Percentiles rank a stretch among this genome's conserved stretches.
phyloP scores from a whole-genome alignment of 345 rosid species.

The Brassica carinata region DNA sequence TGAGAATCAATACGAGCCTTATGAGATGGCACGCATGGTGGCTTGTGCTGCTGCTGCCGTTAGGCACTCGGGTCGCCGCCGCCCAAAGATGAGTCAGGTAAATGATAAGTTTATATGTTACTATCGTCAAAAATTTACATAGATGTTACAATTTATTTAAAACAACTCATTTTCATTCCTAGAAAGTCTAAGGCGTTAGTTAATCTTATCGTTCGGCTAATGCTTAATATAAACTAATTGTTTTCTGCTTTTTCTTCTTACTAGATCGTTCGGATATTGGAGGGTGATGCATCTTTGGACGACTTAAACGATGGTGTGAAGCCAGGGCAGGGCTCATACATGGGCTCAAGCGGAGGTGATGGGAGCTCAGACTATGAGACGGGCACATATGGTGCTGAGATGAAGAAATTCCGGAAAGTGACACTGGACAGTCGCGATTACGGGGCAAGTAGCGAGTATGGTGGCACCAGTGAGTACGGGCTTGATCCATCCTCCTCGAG shows the following conservation, averaged over 20 bases:
- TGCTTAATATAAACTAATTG: not conserved
- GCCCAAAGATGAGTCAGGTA: constrained; percentile 93
- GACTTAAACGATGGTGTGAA: constrained; percentile 74
- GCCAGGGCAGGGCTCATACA: constrained; percentile 60
- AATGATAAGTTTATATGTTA: constrained; percentile 22
- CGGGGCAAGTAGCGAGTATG: constrained; percentile 69
- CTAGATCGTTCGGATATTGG: constrained; percentile 75
- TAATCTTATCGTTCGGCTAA: not conserved
- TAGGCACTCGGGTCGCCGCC: constrained; percentile 83
- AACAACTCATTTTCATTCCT: not conserved
- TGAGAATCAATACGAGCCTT: constrained; percentile 56
- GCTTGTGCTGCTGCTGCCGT: constrained; percentile 92
- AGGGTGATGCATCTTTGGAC: constrained; percentile 70
- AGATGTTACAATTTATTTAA: not conserved
- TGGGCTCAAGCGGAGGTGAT: constrained; percentile 51
- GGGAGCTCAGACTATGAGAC: constrained; percentile 83
- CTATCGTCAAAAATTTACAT: not conserved
- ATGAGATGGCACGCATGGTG: constrained; percentile 82
- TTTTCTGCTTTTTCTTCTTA: not conserved
- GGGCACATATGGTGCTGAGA: constrained; percentile 71
- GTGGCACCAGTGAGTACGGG: constrained; percentile 80
- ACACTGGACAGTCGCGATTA: constrained; percentile 69
- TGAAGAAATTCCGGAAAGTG: constrained; percentile 73
- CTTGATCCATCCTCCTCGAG: constrained; percentile 77
- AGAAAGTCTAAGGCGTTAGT: not conserved